Percentiles rank a stretch among this genome's conserved stretches.
Conservation (phyloP, 2,329 filamentous ascomycete species). For the Ustulina deusta region DNA sequence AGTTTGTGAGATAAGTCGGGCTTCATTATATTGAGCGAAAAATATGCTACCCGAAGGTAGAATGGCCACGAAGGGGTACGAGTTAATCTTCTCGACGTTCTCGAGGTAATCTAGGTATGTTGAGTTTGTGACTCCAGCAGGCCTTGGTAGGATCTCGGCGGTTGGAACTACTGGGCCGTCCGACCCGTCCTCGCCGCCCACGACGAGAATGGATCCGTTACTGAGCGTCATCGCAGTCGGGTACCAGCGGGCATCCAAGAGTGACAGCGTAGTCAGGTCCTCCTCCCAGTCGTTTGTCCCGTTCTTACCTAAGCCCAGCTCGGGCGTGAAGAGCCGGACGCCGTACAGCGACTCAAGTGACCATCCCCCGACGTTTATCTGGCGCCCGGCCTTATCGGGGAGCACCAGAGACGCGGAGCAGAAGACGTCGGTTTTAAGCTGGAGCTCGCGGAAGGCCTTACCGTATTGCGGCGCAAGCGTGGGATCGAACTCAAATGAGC, state of each 20-base stretch:
- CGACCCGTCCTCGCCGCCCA: conserved; percentile 65
- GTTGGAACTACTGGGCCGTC: conserved; percentile 64
- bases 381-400: conserved; percentile 68
- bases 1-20: conserved; percentile 64
- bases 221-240: conserved; percentile 65
- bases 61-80: conserved; percentile 69
- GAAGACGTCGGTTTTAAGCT: conserved; percentile 69
- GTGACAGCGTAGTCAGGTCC: conserved; percentile 58
- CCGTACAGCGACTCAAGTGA: conserved; percentile 65
- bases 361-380: conserved; percentile 70
- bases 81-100: conserved; percentile 67
- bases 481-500: conserved; percentile 70
- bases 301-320: conserved; percentile 61
- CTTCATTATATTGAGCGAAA: conserved; percentile 70
- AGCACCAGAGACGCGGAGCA: conserved; percentile 69
- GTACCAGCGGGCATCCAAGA: conserved; percentile 67
- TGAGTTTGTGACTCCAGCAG: conserved; percentile 54
- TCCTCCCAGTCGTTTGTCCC: conserved; percentile 68
- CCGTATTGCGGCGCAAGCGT: conserved; percentile 57
- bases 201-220: conserved; percentile 67
- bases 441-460: conserved; percentile 65
- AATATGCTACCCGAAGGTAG: conserved; percentile 67
- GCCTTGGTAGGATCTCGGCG: conserved; percentile 65
- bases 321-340: conserved; percentile 67
- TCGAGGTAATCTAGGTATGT: conserved; percentile 64